A percentile compares a stretch with the other conserved stretches of the same genome.
phyloP scores from a whole-genome alignment of 257 asterid species.

The Solanum chmielewskii region DNA sequence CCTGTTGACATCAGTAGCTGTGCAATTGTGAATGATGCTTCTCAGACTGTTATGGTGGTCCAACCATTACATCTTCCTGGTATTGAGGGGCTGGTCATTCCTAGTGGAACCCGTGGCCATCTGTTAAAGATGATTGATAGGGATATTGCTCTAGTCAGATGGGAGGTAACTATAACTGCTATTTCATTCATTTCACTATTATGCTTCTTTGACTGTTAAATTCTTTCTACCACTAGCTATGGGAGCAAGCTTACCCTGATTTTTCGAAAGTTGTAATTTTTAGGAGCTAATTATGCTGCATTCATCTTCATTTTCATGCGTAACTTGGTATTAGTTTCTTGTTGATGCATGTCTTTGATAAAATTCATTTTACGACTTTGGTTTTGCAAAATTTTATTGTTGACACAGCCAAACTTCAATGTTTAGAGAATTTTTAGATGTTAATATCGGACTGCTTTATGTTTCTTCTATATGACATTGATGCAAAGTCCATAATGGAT shows the following conservation, averaged over 20 bases:
- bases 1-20: conserved; percentile 46
- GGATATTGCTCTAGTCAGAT: conserved; percentile 61
- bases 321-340: neutral
- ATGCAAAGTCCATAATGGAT: neutral
- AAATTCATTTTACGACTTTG: neutral
- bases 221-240: neutral
- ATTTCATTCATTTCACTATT: neutral
- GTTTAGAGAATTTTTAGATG: neutral
- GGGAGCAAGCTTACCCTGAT: neutral
- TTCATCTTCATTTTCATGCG: neutral
- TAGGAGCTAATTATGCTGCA: neutral
- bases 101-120: conserved; percentile 66
- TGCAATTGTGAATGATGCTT: conserved; percentile 41
- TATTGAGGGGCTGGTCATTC: conserved; percentile 70
- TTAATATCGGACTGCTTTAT: neutral
- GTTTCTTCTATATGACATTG: neutral
- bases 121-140: conserved; percentile 65
- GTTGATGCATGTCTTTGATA: neutral
- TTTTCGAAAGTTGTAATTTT: neutral
- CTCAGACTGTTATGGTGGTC: conserved; percentile 39
- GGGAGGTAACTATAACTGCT: conserved; percentile 64
- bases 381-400: neutral
- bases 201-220: neutral
- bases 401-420: neutral
- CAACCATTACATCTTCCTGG: conserved; percentile 54